phyloP scores from a whole-genome alignment of 805 yeast species.

The Zygotorulaspora sp. region DNA sequence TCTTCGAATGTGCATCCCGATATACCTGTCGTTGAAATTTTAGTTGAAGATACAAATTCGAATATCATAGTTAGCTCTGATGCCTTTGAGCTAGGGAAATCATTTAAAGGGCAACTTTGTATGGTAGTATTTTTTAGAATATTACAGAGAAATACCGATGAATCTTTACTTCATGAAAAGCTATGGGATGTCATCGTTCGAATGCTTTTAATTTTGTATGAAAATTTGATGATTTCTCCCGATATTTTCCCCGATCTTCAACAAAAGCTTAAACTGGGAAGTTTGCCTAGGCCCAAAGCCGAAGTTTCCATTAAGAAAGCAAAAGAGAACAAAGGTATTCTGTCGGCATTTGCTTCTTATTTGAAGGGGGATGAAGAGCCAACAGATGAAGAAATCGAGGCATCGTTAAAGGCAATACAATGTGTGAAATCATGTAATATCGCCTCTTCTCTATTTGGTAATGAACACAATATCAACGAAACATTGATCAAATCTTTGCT shows the following conservation, averaged over 20 bases:
- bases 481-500: conserved; percentile 35
- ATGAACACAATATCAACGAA: conserved; percentile 35
- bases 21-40: conserved; percentile 40
- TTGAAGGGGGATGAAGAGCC: conserved; percentile 96
- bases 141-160: conserved; percentile 51
- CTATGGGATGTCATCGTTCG: conserved; percentile 61
- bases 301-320: conserved; percentile 58
- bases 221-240: conserved; percentile 67
- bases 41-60: conserved; percentile 50
- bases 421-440: conserved; percentile 72
- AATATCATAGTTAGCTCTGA: conserved; percentile 70
- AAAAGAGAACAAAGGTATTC: conserved; percentile 69
- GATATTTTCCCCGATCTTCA: conserved; percentile 63
- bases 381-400: conserved; percentile 84
- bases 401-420: conserved; percentile 75
- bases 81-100: conserved; percentile 81
- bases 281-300: conserved; percentile 60
- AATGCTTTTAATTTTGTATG: conserved; percentile 60
- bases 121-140: conserved; percentile 81
- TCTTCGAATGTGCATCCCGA: conserved; percentile 25
- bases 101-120: conserved; percentile 87
- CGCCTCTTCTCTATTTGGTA: conserved; percentile 48
- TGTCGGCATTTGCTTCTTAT: conserved; percentile 88
- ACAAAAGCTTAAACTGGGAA: conserved; percentile 46
- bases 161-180: conserved; percentile 35